These are phyloP conservation scores for Pyrenula massariospora DNA, from an alignment of 495 filamentous ascomycete species.

Conservation along the genomic window DNA sequence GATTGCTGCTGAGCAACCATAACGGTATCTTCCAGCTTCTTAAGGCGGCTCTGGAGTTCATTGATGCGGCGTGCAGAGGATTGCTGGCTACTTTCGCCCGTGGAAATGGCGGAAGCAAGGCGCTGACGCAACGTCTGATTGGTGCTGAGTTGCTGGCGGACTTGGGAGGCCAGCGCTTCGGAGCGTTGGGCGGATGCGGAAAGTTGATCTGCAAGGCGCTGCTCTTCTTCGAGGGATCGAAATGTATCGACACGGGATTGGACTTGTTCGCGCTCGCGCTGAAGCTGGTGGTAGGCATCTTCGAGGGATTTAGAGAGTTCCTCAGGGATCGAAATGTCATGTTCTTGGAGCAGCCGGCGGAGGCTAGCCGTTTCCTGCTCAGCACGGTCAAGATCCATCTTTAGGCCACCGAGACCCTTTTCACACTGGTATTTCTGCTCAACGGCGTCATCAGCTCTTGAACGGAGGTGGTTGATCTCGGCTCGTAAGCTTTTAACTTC, in stretches of 20 bases:
- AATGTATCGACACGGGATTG: slow-evolving; percentile 51
- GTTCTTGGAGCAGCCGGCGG: slow-evolving; percentile 68
- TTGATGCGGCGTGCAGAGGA: slow-evolving; percentile 70
- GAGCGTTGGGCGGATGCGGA: slow-evolving; percentile 60
- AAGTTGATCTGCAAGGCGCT: slow-evolving; percentile 51
- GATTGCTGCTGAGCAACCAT: slow-evolving; percentile 73
- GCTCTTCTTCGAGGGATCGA: slow-evolving; percentile 50
- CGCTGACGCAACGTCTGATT: slow-evolving; percentile 66
- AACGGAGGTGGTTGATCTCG: slow-evolving; percentile 75
- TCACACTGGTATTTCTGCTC: slow-evolving; percentile 95
- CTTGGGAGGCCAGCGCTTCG: slow-evolving; percentile 62
- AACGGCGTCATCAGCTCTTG: slow-evolving; percentile 88
- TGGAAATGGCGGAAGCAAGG: slow-evolving; percentile 73
- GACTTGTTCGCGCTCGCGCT: slow-evolving; percentile 62
- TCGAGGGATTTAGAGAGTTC: slow-evolving; percentile 49
- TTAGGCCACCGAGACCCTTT: slow-evolving; percentile 80
- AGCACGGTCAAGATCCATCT: slow-evolving; percentile 94
- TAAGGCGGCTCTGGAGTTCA: slow-evolving; percentile 66
- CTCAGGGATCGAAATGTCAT: slow-evolving; percentile 63
- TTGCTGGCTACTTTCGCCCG: slow-evolving; percentile 77
- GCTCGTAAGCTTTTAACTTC: slow-evolving; percentile 69
- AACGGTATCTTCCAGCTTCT: slow-evolving; percentile 71
- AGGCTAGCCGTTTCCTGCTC: slow-evolving; percentile 83
- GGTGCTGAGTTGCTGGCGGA: slow-evolving; percentile 62
- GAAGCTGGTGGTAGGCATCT: slow-evolving; percentile 68